Evolutionary conservation across 2,329 filamentous ascomycete species (phyloP).

Genomic region (Alternaria ventricosa): DNA sequence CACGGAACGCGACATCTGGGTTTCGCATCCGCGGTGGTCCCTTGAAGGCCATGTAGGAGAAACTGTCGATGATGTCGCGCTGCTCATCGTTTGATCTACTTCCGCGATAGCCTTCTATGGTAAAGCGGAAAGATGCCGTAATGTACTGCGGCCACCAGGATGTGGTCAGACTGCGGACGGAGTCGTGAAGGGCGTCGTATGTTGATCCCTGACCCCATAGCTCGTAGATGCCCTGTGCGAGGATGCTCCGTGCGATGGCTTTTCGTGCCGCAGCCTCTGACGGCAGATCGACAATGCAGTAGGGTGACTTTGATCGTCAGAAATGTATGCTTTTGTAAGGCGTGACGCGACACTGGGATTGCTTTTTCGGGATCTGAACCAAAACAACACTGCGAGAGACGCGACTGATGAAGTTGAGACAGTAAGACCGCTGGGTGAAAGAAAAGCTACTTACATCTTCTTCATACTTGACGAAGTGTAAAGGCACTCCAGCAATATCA

Average conservation of each 20-base stretch:
- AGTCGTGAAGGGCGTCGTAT: conserved; percentile 72
- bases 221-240: conserved; percentile 84
- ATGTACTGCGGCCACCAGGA: conserved; percentile 72
- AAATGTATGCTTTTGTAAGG: neutral
- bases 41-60: conserved; percentile 77
- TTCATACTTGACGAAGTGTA: conserved; percentile 78
- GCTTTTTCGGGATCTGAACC: neutral
- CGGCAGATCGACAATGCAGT: conserved; percentile 75
- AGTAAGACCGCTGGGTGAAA: neutral
- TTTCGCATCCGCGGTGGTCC: conserved; percentile 79
- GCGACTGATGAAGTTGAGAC: neutral
- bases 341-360: neutral
- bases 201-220: conserved; percentile 79
- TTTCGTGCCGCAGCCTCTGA: conserved; percentile 68
- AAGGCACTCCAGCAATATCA: conserved; percentile 66
- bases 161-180: conserved; percentile 65
- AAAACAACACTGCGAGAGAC: neutral
- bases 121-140: conserved; percentile 78
- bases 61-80: conserved; percentile 79
- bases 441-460: conserved; percentile 66
- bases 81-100: conserved; percentile 70
- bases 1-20: conserved; percentile 72
- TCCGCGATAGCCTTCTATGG: conserved; percentile 80
- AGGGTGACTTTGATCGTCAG: conserved; percentile 72
- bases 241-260: conserved; percentile 77